phyloP scores from a whole-genome alignment of 306 rosid genomes.

The cucumber (Cucumis sativus) region Cucumber_9930_V3 NC_026661.2:1504001-1504500 shows the following conservation, averaged over 20 bases:
- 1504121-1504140: conserved; percentile 36
- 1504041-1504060: conserved; percentile 88
- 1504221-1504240: neutral
- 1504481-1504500: neutral
- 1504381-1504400: conserved; percentile 76
- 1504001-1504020: conserved; percentile 89
- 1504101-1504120: conserved; percentile 86
- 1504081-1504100: conserved; percentile 93
- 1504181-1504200: neutral
- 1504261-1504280: neutral
- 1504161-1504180: neutral
- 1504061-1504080: conserved; percentile 93
- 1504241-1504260: neutral
- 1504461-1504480: neutral
- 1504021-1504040: conserved; percentile 98
- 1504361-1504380: conserved; percentile 90
- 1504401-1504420: conserved; percentile 78
- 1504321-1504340: conserved; percentile 78
- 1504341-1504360: conserved; percentile 79
- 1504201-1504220: neutral
- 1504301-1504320: conserved; percentile 94
- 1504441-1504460: neutral
- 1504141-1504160: neutral
- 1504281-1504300: conserved; percentile 77
- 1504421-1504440: conserved; percentile 53